phyloP scores from a whole-genome alignment of 805 yeast species.

The Candida nemodendra region DNA sequence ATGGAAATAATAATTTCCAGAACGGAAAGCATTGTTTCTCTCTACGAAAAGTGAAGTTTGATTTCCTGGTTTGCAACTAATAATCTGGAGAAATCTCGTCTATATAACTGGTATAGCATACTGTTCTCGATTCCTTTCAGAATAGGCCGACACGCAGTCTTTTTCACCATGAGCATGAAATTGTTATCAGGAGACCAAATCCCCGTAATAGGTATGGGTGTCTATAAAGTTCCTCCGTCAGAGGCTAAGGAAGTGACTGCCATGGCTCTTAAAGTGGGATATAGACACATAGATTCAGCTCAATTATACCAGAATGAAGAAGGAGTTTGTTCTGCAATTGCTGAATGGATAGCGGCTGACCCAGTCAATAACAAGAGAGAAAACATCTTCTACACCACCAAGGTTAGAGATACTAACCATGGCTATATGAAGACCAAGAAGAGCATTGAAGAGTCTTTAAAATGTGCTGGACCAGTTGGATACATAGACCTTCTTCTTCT shows the following conservation, averaged over 20 bases:
- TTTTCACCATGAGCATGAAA: slow-evolving; percentile 25
- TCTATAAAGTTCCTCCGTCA: slow-evolving; percentile 42
- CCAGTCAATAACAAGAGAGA: slow-evolving; percentile 28
- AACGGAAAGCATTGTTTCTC: too few relatives aligned
- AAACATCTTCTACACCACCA: slow-evolving; percentile 41
- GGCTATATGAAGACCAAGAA: slow-evolving; percentile 38
- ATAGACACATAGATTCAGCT: slow-evolving; percentile 77
- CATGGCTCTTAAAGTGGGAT: slow-evolving; percentile 61
- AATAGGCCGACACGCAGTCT: too few relatives aligned
- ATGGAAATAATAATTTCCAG: too few relatives aligned
- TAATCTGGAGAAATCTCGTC: too few relatives aligned
- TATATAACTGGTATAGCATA: too few relatives aligned
- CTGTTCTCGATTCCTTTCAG: too few relatives aligned
- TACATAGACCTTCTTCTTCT: slow-evolving; percentile 54
- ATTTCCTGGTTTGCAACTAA: too few relatives aligned
- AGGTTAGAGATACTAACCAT: slow-evolving; percentile 28
- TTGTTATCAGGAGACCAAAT: slow-evolving; percentile 52
- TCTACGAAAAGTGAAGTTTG: too few relatives aligned
- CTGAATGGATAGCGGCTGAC: slow-evolving; percentile 34
- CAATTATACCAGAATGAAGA: slow-evolving; percentile 59
- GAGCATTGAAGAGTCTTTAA: slow-evolving; percentile 43
- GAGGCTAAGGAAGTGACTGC: slow-evolving; percentile 46
- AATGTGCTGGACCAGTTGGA: slow-evolving; percentile 38
- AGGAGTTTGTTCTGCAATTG: slow-evolving; percentile 59
- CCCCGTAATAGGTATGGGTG: slow-evolving; percentile 59